Evolutionary conservation across 495 filamentous ascomycete genomes (phyloP), one percentile per base, ranked within the genome.

Genomic region (Amniculicola lignicola): DNA sequence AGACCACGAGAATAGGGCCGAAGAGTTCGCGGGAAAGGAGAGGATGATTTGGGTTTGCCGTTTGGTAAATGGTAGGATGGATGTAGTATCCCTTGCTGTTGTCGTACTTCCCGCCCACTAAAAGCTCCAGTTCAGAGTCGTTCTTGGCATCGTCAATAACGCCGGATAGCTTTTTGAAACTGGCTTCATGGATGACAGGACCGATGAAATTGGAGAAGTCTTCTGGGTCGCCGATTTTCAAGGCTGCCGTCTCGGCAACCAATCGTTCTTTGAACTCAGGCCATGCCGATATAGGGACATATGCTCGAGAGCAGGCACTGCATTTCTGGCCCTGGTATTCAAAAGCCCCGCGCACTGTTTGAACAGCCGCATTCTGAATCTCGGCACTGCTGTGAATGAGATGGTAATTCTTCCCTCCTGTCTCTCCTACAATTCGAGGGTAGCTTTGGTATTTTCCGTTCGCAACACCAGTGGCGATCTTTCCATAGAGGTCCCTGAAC

Each of bases 21-120:
- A 85, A 85, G 39, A 85, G 78, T 65, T 86, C 82, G 44, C 74
- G 79, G 37, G 72, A 75, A 18, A 86, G 74, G 49, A 84, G 79
- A 40, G 73, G 74, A 69, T 86, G 83, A 62, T 78, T 71, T 0
- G 83, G 78, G 70, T 85, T 83, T n/a, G 71, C 73, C 59, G 83
- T 84, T 39, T 70, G 70, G 75, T 86, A 86, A 63, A 85, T 78
- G 49, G 83, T 86, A 6, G 83, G 83, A 56, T 84, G 74, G 61
- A 86, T 78, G 76, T 77, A 86, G 75, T 80, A 86, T 62, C 83
- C 83, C 57, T 77, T 72, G 44, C 70, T 76, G 41, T 74, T 75
- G 64, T 85, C 80, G 62, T 83, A 81, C 29, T 71, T 72, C 24
- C 83, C 83, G 37, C 83, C 83, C 11, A 74, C 75, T 10, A 86